These are phyloP conservation scores for Tetrahymena elliotti DNA, from an alignment of 73 alveolate species.

Conservation along the genomic window DNA sequence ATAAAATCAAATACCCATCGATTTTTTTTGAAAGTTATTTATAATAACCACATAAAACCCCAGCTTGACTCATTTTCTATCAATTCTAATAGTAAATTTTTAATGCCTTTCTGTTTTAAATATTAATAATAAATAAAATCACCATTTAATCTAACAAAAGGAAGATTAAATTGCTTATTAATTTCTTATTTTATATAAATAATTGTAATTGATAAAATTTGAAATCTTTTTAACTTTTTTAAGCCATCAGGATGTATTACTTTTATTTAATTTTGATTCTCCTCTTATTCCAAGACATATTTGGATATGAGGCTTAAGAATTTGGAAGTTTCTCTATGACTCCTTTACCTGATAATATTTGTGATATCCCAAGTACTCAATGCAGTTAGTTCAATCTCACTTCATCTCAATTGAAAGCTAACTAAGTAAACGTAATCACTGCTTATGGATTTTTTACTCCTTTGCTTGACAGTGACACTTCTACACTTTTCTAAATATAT, in stretches of 20 bases:
- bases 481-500: neutral
- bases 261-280: neutral
- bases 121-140: too few relatives aligned
- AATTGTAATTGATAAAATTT: neutral
- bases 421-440: neutral
- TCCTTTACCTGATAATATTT: neutral
- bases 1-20: too few relatives aligned
- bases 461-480: neutral
- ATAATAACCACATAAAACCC: neutral
- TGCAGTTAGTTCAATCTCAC: neutral
- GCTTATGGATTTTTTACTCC: neutral
- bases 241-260: neutral
- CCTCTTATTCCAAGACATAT: too few relatives aligned
- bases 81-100: neutral
- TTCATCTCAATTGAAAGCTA: neutral
- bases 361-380: neutral
- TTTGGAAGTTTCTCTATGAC: neutral
- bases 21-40: too few relatives aligned
- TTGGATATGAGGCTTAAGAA: neutral
- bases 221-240: neutral
- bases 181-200: too few relatives aligned
- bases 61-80: neutral
- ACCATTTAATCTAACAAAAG: neutral
- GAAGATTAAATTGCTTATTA: neutral
- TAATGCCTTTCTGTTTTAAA: too few relatives aligned